Evolutionary conservation across 768 basidiomycete species (phyloP).

Genomic region (Lactarius tabidus): DNA sequence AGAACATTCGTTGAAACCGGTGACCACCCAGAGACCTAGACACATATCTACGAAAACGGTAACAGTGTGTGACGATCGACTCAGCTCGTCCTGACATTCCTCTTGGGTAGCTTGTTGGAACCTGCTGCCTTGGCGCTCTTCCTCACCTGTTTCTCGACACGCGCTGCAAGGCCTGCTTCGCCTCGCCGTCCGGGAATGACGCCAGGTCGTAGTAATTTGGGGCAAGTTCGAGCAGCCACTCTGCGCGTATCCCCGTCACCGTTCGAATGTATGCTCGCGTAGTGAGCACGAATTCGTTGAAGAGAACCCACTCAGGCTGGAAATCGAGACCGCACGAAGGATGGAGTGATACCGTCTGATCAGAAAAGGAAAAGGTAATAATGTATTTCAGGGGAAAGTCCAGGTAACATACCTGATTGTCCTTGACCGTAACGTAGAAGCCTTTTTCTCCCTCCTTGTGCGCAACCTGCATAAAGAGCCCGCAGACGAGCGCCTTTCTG

Average conservation of each 20-base stretch:
- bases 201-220: conserved; percentile 64
- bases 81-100: conserved; percentile 9
- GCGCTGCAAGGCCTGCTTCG: conserved; percentile 49
- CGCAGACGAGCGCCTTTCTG: conserved; percentile 79
- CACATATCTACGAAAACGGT: not conserved
- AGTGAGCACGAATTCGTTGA: conserved; percentile 94
- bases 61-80: not conserved
- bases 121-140: not conserved
- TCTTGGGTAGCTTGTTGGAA: not conserved
- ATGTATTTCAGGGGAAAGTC: not conserved
- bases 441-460: conserved; percentile 92
- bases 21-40: too few species aligned
- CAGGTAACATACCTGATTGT: conserved; percentile 66
- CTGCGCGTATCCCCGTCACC: conserved; percentile 78
- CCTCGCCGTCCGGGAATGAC: conserved; percentile 64
- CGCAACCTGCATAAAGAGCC: conserved; percentile 98
- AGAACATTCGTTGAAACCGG: too few species aligned
- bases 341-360: conserved; percentile 67
- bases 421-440: conserved; percentile 87
- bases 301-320: conserved; percentile 88
- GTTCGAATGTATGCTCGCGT: conserved; percentile 87
- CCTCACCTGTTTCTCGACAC: conserved; percentile 9
- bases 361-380: not conserved
- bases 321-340: conserved; percentile 85
- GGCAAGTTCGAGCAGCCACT: conserved; percentile 75